Base-by-base conservation (phyloP, 2,329 filamentous ascomycete species). In the Cadophora gregata region DNA sequence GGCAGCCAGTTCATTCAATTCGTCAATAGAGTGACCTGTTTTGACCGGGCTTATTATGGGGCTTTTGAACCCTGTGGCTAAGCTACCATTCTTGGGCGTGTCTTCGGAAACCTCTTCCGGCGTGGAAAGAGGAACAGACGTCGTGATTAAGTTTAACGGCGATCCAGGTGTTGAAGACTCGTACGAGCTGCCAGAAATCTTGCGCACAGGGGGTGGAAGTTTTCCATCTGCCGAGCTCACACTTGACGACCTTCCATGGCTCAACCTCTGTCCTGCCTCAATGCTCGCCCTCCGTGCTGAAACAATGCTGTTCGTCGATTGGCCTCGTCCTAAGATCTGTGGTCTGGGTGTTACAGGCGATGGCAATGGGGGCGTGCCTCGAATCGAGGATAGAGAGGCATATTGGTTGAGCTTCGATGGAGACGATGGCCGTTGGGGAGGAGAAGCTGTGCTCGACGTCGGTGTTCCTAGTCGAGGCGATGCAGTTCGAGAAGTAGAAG, bases 1-100 rank as follows among this genome's bases (percentile, higher is more conserved):
- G n/a, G 91, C 87, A 12, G 96, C 93, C 7, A 93, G 83, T 67
- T 96, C 93, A 69, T 88, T 91, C 68, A 91, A 81, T 8, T 88
- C 84, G 64, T 90, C 88, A 19, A 86, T 79, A 14, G 83, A 82
- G 72, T 79, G 80, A 33, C 77, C 81, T 58, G 82, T 83, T 77
- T 85, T 91, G 21, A 84, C 84, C 4, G 89, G 86, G 62, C 38
- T 70, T 65, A 21, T 58, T 59, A 16, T 53, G 25, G 61, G 61
- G 61, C 61, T 63, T 27, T 25, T 24, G 25, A 63, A 63, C 24
- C 61, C 61, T 45, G 61, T 50, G 24, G 31, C 42, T 56, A 42
- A 59, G 31, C 31, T 31, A 42, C 31, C 45, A 38, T 63, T 62
- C 5, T 69, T 64, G 3, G 61, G 45, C 16, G 45, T 51, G 4